Conservation (phyloP, 768 basidiomycete genomes). For the Kockovaella imperatae region DNA sequence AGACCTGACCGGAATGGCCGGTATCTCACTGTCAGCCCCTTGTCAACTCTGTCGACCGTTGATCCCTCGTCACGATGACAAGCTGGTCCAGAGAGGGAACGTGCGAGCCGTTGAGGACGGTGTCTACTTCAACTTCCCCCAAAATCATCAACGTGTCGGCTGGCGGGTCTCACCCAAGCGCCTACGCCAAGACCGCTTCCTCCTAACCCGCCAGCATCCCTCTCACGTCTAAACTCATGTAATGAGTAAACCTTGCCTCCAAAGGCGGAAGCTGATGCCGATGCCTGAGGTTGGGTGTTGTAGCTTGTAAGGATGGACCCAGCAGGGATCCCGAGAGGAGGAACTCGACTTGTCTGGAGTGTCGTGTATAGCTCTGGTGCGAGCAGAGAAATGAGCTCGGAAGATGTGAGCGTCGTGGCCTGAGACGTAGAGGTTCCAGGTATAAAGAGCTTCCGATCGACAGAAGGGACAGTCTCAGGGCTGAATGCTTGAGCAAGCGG, state of each 20-base stretch:
- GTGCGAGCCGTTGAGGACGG: too few species aligned
- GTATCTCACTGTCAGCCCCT: too few species aligned
- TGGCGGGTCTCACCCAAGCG: slow-evolving; percentile 17
- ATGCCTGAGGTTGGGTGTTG: slow-evolving; percentile 17
- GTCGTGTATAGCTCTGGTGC: slow-evolving; percentile 13
- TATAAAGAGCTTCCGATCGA: too few species aligned
- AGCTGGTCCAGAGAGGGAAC: too few species aligned
- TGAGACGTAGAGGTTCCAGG: background rate
- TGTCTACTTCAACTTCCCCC: background rate
- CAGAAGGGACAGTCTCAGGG: background rate
- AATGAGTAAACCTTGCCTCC: slow-evolving; percentile 33
- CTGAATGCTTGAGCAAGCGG: slow-evolving; percentile 7
- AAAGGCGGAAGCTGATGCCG: too few species aligned
- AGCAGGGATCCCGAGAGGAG: slow-evolving; percentile 23
- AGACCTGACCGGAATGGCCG: too few species aligned
- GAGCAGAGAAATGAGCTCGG: slow-evolving; percentile 18
- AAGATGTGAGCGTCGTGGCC: slow-evolving; percentile 9
- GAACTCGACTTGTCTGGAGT: slow-evolving; percentile 12
- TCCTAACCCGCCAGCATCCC: slow-evolving; percentile 7
- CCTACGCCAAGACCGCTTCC: background rate
- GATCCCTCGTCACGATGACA: too few species aligned
- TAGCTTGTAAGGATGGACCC: slow-evolving; percentile 3
- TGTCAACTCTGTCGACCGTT: too few species aligned
- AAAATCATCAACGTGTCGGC: slow-evolving; percentile 32
- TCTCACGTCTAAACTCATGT: slow-evolving; percentile 27